Percentiles rank a stretch among this genome's conserved stretches.
phyloP scores from a whole-genome alignment of 2,329 filamentous ascomycete genomes.

The Aureobasidium sp. region DNA sequence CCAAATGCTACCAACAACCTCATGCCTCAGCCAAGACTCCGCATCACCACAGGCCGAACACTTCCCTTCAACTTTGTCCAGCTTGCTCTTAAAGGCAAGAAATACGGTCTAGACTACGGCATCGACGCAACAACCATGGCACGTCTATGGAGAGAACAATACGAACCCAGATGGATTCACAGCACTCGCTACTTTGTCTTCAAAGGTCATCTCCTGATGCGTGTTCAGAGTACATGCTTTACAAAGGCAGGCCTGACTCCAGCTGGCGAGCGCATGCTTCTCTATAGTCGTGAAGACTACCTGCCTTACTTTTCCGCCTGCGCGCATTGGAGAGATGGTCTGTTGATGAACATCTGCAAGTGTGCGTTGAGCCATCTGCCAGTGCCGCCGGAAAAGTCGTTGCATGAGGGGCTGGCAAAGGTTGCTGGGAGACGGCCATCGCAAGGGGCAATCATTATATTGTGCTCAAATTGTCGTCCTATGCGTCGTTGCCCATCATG shows the following conservation, averaged over 20 bases:
- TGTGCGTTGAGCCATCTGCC: conserved; percentile 55
- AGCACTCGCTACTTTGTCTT: conserved; percentile 49
- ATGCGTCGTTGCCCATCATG: conserved; percentile 57
- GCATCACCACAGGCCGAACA: conserved; percentile 49
- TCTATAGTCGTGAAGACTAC: conserved; percentile 55
- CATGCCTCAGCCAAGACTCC: conserved; percentile 40
- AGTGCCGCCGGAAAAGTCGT: conserved; percentile 30
- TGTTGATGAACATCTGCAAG: conserved; percentile 54
- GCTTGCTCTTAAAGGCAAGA: conserved; percentile 45
- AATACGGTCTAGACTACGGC: conserved; percentile 43
- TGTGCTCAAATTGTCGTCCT: conserved; percentile 51
- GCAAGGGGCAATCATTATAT: conserved; percentile 38
- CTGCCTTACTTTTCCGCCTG: conserved; percentile 57
- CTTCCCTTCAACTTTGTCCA: conserved; percentile 55
- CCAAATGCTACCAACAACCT: conserved; percentile 46
- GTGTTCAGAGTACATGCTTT: conserved; percentile 49
- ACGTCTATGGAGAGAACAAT: conserved; percentile 48
- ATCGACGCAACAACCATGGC: conserved; percentile 41
- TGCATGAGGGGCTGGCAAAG: conserved; percentile 22
- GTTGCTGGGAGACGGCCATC: conserved; percentile 23
- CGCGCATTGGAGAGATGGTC: conserved; percentile 55
- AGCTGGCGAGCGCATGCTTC: conserved; percentile 47
- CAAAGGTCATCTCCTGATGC: conserved; percentile 48
- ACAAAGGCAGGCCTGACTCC: conserved; percentile 44
- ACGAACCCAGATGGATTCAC: conserved; percentile 46